Evolutionary conservation across 106 monocot species (phyloP), one percentile per base, ranked within the genome.

Genomic region (Alisma plantagoaquatica): DNA sequence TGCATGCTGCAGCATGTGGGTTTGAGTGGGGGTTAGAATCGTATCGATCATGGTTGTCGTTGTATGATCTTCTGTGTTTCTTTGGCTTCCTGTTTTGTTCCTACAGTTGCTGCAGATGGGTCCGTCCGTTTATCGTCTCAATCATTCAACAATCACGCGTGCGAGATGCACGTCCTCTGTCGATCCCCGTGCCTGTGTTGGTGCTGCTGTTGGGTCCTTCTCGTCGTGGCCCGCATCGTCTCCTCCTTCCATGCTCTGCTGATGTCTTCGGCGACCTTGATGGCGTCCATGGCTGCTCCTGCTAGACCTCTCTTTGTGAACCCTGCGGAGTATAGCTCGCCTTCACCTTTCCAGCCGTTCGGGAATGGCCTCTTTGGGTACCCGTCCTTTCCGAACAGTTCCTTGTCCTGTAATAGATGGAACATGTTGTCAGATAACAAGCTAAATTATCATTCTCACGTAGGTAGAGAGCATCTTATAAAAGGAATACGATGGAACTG

Each of bases 221-320:
- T n/a, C n/a, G n/a, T 41, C 60, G 46, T 61, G 6, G 60, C 15
- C n/a, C 48, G 60, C 23, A 7, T 61, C 31, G 60, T 61, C 41
- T 61, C 60, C 45, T 61, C 60, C 23, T 42, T 61, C 60, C 60
- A 61, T 17, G 48, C 47, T 21, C 60, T 29, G n/a, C 60, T 47
- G 23, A 61, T 48, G 47, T 61, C 60, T 8, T 47, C 46, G 19
- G 60, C 60, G 10, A 61, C 48, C 16, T 47, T 61, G 30, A 46
- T 33, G 17, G 60, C 60, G 23, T 61, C 60, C 60, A 61, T 30
- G 41, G 60, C 27, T 30, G 60, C 60, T 11, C 60, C 60, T 23
- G 60, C 46, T 12, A 61, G 60, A 11, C 60, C 60, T 42, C 46
- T 61, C 26, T 31, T 29, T 61, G 60, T 61, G 60, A 61, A 61